phyloP scores from a whole-genome alignment of 768 basidiomycete species.

The Ephemerocybe angulata region DNA sequence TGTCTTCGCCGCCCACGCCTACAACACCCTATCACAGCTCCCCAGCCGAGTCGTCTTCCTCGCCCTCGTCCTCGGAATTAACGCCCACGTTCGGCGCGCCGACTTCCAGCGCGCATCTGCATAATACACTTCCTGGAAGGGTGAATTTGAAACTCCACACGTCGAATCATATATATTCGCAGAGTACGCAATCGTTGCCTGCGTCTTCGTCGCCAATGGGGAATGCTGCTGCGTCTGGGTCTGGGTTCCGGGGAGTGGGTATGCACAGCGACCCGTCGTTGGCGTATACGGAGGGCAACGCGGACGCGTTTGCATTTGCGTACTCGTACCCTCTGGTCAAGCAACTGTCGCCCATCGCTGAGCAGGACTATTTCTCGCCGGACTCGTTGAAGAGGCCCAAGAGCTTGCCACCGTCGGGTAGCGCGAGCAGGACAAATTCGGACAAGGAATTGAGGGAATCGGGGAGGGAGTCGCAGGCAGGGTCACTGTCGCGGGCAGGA shows the following conservation, averaged over 20 bases:
- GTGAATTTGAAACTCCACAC: constrained; percentile 29
- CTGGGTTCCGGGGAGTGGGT: neutral
- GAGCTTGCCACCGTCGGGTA: constrained; percentile 4
- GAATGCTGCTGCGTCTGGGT: no score
- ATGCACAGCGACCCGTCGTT: constrained; percentile 2
- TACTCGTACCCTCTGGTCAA: constrained; percentile 39
- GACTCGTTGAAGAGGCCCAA: constrained; percentile 17
- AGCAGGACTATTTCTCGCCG: constrained; percentile 61
- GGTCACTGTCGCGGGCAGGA: constrained; percentile 3
- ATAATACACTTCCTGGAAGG: constrained; percentile 8
- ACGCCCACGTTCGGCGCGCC: constrained; percentile 17
- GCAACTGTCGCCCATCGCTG: constrained; percentile 64
- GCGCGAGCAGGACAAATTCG: constrained; percentile 3
- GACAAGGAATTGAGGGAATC: constrained; percentile 17
- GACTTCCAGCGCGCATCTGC: constrained; percentile 5
- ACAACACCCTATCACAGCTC: constrained; percentile 17
- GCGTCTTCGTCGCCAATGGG: constrained; percentile 8
- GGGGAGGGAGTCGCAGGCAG: no score
- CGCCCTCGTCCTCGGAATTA: constrained; percentile 13
- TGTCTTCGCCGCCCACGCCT: constrained; percentile 23
- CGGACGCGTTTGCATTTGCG: constrained; percentile 34
- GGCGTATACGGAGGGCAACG: constrained; percentile 5
- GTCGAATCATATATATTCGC: constrained; percentile 24
- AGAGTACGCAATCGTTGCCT: constrained; percentile 41
- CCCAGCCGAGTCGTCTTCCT: constrained; percentile 18